Evolutionary conservation across 805 yeast genomes (phyloP).

Genomic region (Metschnikowia vanudenii): DNA sequence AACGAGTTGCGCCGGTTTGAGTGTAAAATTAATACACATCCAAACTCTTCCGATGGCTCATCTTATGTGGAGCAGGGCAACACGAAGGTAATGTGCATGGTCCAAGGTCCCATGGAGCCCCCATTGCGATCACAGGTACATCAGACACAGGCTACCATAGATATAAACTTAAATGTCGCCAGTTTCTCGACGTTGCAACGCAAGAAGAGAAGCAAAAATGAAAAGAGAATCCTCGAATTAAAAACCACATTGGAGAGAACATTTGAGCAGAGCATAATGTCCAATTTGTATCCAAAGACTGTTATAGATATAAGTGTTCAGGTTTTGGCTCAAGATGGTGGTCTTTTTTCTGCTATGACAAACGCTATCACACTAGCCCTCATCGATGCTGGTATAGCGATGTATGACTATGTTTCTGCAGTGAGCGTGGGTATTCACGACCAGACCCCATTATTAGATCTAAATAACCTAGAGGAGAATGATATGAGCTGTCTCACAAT

Average conservation of each 20-base stretch:
- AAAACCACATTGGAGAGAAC: conserved; percentile 66
- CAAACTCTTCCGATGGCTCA: conserved; percentile 87
- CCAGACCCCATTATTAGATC: conserved; percentile 72
- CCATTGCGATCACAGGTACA: conserved; percentile 50
- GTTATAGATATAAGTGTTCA: conserved; percentile 71
- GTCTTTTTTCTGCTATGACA: conserved; percentile 70
- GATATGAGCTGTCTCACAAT: conserved; percentile 80
- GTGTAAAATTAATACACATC: conserved; percentile 84
- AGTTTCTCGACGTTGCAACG: conserved; percentile 80
- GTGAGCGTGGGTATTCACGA: conserved; percentile 79
- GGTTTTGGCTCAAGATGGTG: conserved; percentile 89
- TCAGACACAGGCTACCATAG: conserved; percentile 53
- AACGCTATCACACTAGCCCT: conserved; percentile 88
- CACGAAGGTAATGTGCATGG: conserved; percentile 80
- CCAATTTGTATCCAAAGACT: conserved; percentile 78
- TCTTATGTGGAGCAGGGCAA: conserved; percentile 91
- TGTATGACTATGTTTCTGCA: conserved; percentile 86
- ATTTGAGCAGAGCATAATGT: conserved; percentile 69
- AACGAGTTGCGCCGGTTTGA: conserved; percentile 83
- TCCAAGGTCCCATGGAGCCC: conserved; percentile 91
- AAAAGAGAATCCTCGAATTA: conserved; percentile 66
- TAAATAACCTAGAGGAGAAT: conserved; percentile 76
- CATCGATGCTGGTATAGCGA: conserved; percentile 92
- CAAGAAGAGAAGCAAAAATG: conserved; percentile 65
- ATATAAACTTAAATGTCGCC: conserved; percentile 67